Conservation (phyloP, 192 early-diverging fungal species). For the Backusella circina region DNA sequence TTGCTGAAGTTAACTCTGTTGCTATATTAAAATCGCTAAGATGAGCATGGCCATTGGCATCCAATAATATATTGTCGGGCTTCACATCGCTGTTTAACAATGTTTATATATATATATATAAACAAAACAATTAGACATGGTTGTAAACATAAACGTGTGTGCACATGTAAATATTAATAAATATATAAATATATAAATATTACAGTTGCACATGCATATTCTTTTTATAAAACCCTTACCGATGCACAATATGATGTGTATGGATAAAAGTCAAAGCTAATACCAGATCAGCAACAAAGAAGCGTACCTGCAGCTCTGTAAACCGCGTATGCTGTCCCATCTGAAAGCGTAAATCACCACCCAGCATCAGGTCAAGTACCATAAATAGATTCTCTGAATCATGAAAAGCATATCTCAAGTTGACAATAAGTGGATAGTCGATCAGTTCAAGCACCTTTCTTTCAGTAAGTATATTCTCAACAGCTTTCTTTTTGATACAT, state of each 20-base stretch:
- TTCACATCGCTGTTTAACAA: conserved; percentile 66
- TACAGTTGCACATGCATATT: neutral
- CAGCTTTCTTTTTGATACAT: conserved; percentile 82
- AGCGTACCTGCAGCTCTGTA: conserved; percentile 62
- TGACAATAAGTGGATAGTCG: conserved; percentile 81
- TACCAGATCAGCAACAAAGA: conserved; percentile 70
- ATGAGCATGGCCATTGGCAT: conserved; percentile 74
- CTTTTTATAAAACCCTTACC: conserved; percentile 20
- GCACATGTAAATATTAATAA: neutral
- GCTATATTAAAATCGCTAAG: conserved; percentile 90
- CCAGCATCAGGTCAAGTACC: conserved; percentile 92
- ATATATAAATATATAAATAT: neutral
- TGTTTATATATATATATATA: no score
- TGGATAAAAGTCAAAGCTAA: conserved; percentile 71
- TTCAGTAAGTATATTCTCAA: conserved; percentile 91
- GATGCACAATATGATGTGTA: conserved; percentile 64
- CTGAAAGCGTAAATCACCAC: conserved; percentile 92
- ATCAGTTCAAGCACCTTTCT: conserved; percentile 84
- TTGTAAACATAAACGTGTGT: neutral
- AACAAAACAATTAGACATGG: neutral
- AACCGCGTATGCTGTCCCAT: conserved; percentile 64
- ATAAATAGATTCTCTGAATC: conserved; percentile 93
- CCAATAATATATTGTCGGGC: conserved; percentile 82
- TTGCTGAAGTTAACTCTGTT: conserved; percentile 58
- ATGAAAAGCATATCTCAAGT: conserved; percentile 93